Percentiles rank a stretch among this genome's conserved stretches.
Conservation (phyloP, 345 rosid genomes). For the Mangifera indica region DNA sequence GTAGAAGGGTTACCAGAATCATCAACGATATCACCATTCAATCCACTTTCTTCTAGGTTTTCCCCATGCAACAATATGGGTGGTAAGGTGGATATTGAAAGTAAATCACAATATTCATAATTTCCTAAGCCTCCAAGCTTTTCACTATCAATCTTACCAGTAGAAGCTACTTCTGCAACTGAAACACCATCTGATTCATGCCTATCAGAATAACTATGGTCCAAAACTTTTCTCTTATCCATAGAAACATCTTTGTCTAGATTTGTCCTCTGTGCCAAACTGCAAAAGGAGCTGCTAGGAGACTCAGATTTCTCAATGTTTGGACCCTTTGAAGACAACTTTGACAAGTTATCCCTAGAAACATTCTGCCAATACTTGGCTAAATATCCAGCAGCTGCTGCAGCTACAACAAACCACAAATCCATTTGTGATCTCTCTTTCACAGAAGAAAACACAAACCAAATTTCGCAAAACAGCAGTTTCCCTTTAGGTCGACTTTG, state of each 20-base stretch:
- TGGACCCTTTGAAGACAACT: conserved; percentile 35
- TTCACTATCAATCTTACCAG: conserved; percentile 24
- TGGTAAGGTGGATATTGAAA: conserved; percentile 26
- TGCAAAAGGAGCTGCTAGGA: conserved; percentile 21
- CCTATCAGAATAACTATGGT: conserved; percentile 28
- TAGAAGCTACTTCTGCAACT: conserved; percentile 38
- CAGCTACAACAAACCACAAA: conserved; percentile 63
- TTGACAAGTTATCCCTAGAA: conserved; percentile 31
- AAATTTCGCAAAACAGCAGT: conserved; percentile 23
- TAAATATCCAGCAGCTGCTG: conserved; percentile 73
- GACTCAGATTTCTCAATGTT: conserved; percentile 31
- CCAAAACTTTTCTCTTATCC: conserved; percentile 13
- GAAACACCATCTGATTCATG: conserved; percentile 26
- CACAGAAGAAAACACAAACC: conserved; percentile 17
- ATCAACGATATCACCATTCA: conserved; percentile 7
- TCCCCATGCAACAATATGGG: conserved; percentile 29
- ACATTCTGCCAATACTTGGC: conserved; percentile 52
- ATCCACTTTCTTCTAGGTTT: conserved; percentile 21
- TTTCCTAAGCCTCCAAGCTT: conserved; percentile 26
- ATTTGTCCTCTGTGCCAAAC: conserved; percentile 32
- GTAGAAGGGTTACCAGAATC: conserved; percentile 14
- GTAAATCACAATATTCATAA: conserved; percentile 23
- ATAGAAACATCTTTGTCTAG: conserved; percentile 30
- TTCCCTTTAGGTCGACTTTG: conserved; percentile 20
- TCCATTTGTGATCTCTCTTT: conserved; percentile 49